These are phyloP conservation scores for Penicillium parvum DNA, from an alignment of 495 filamentous ascomycete genomes.

Conservation along the genomic window DNA sequence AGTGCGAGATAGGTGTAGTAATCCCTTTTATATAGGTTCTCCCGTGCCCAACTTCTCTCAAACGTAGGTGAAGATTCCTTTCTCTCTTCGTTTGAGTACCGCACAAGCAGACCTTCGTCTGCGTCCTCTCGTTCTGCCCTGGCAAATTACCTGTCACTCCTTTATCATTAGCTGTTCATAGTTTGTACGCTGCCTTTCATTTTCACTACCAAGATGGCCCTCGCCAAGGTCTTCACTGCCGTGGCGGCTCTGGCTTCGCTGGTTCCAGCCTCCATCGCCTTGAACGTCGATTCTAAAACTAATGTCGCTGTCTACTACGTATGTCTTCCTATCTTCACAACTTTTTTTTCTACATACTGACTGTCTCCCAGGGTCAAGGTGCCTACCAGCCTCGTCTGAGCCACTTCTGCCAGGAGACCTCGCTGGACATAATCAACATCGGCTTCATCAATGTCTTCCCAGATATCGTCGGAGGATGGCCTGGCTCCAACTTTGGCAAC, in stretches of 20 bases:
- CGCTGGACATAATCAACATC: constrained; percentile 63
- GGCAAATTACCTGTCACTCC: constrained; percentile 11
- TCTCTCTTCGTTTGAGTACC: constrained; percentile 24
- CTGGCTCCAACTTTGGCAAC: constrained; percentile 63
- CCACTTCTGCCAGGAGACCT: constrained; percentile 54
- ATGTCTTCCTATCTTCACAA: constrained; percentile 3
- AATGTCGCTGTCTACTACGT: constrained; percentile 68
- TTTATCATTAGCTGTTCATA: constrained; percentile 22
- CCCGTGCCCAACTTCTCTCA: background rate
- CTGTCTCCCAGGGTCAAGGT: constrained; percentile 48
- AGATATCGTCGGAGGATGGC: constrained; percentile 46
- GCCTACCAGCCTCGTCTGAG: constrained; percentile 41
- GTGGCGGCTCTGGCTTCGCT: constrained; percentile 28
- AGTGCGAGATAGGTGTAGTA: background rate
- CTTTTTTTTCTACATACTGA: background rate
- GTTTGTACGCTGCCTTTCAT: constrained; percentile 28
- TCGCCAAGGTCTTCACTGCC: constrained; percentile 23
- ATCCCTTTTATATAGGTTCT: constrained; percentile 5
- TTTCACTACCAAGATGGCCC: constrained; percentile 31
- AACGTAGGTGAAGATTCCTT: constrained; percentile 8
- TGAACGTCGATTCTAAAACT: constrained; percentile 43
- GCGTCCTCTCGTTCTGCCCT: constrained; percentile 46
- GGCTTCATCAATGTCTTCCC: constrained; percentile 66
- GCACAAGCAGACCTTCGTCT: constrained; percentile 42
- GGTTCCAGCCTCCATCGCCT: constrained; percentile 37